phyloP scores from a whole-genome alignment of 176 grass and related monocot genomes.

The Leersia perrieri region DNA sequence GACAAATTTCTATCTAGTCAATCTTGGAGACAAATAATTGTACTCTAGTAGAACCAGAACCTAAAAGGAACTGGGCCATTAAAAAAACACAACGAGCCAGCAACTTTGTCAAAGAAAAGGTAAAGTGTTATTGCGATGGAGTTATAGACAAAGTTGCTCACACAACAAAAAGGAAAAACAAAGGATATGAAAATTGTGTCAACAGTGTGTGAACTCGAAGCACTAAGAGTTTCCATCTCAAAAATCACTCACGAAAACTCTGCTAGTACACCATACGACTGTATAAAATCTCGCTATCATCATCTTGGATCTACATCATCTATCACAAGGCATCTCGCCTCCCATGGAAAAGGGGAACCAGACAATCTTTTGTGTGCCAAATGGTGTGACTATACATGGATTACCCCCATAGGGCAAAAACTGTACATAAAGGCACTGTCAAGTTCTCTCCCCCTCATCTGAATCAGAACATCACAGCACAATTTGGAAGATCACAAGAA shows the following conservation, averaged over 20 bases:
- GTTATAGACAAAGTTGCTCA: background rate
- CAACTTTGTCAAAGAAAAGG: background rate
- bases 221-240: slow-evolving; percentile 11
- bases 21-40: slow-evolving; percentile 1
- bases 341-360: background rate
- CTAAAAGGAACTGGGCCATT: background rate
- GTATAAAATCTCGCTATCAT: slow-evolving; percentile 29
- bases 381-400: slow-evolving; percentile 30
- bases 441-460: slow-evolving; percentile 22
- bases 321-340: slow-evolving; percentile 31
- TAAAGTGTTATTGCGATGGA: slow-evolving; percentile 2
- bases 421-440: slow-evolving; percentile 55
- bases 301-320: slow-evolving; percentile 40
- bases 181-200: slow-evolving; percentile 25
- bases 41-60: background rate
- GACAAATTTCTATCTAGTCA: background rate
- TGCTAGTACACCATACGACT: slow-evolving; percentile 8
- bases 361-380: slow-evolving; percentile 25
- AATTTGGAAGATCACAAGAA: slow-evolving; percentile 32
- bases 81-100: background rate
- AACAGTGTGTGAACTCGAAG: slow-evolving; percentile 7
- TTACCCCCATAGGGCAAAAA: slow-evolving; percentile 27
- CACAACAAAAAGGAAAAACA: background rate
- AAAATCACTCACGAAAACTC: slow-evolving; percentile 1
- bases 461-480: slow-evolving; percentile 23